These are phyloP conservation scores for Microdochium nivale DNA, from an alignment of 2,329 filamentous ascomycete species.

Conservation along the genomic window DNA sequence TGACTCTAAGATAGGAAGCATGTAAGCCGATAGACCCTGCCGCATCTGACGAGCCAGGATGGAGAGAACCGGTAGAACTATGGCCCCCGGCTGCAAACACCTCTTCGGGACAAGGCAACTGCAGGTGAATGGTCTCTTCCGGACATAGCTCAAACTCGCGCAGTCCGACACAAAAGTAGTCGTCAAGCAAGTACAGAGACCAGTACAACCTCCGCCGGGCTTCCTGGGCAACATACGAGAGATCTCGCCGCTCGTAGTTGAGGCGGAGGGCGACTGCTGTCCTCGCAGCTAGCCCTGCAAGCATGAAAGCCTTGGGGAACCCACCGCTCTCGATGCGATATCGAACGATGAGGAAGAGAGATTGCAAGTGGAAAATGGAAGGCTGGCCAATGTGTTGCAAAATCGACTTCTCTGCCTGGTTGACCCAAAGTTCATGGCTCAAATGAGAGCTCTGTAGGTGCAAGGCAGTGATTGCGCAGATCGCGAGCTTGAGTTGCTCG, in stretches of 20 bases:
- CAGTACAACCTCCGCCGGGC: constrained; percentile 28
- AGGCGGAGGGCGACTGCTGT: constrained; percentile 27
- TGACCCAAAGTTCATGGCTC: constrained; percentile 17
- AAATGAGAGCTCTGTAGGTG: constrained; percentile 15
- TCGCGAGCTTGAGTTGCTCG: constrained; percentile 19
- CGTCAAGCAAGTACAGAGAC: constrained; percentile 29
- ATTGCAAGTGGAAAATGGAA: constrained; percentile 22
- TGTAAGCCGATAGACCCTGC: constrained; percentile 10
- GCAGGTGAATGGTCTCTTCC: constrained; percentile 27
- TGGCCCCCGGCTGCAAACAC: constrained; percentile 18
- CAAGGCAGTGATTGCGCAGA: constrained; percentile 22
- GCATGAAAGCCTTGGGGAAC: constrained; percentile 25
- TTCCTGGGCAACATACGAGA: constrained; percentile 25
- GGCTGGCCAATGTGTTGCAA: constrained; percentile 21
- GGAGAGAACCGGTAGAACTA: constrained; percentile 12
- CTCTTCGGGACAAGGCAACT: constrained; percentile 24
- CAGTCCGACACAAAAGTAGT: constrained; percentile 30
- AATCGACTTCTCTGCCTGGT: constrained; percentile 21
- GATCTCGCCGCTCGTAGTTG: constrained; percentile 27
- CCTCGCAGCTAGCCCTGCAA: constrained; percentile 23
- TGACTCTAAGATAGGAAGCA: constrained; percentile 14
- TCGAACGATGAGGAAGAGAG: constrained; percentile 19
- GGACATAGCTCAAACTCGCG: constrained; percentile 31
- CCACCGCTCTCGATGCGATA: constrained; percentile 22
- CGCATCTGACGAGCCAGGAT: constrained; percentile 8